A percentile compares a stretch with the other conserved stretches of the same genome.
These are phyloP conservation scores for Wickerhamiella qilinensis DNA, from an alignment of 805 yeast genomes.

Conservation along the genomic window DNA sequence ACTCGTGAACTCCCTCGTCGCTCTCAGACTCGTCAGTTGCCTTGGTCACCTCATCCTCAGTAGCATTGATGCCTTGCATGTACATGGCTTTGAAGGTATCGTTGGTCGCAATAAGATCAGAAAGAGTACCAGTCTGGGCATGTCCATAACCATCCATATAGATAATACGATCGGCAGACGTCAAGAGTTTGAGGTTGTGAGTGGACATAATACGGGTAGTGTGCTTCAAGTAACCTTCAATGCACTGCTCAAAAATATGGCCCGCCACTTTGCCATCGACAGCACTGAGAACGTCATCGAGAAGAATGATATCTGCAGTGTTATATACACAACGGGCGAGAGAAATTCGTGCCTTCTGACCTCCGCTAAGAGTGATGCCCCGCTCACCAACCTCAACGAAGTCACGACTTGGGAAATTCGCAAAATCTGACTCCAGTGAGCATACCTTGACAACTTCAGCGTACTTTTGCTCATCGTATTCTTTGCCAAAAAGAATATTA, in stretches of 20 bases:
- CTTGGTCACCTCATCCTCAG: conserved; percentile 15
- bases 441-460: conserved; percentile 43
- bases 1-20: conserved; percentile 22
- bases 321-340: conserved; percentile 71
- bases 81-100: conserved; percentile 31
- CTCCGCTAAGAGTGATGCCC: conserved; percentile 79
- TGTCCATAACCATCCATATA: conserved; percentile 47
- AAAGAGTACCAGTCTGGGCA: conserved; percentile 43
- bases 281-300: conserved; percentile 77
- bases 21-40: neutral
- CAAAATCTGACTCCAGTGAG: conserved; percentile 49
- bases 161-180: conserved; percentile 51
- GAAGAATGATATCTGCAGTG: conserved; percentile 42
- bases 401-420: conserved; percentile 58
- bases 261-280: conserved; percentile 79
- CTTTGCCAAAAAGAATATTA: conserved; percentile 54
- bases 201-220: conserved; percentile 69
- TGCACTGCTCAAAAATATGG: conserved; percentile 55
- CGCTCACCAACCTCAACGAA: conserved; percentile 64
- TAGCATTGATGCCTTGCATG: conserved; percentile 29
- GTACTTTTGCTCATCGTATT: conserved; percentile 36
- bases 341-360: conserved; percentile 76
- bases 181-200: conserved; percentile 61
- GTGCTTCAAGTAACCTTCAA: conserved; percentile 37
- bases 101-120: conserved; percentile 33